These are phyloP conservation scores for Simmondsia chinensis DNA, from an alignment of 148 eudicot species.

Conservation along the genomic window DNA sequence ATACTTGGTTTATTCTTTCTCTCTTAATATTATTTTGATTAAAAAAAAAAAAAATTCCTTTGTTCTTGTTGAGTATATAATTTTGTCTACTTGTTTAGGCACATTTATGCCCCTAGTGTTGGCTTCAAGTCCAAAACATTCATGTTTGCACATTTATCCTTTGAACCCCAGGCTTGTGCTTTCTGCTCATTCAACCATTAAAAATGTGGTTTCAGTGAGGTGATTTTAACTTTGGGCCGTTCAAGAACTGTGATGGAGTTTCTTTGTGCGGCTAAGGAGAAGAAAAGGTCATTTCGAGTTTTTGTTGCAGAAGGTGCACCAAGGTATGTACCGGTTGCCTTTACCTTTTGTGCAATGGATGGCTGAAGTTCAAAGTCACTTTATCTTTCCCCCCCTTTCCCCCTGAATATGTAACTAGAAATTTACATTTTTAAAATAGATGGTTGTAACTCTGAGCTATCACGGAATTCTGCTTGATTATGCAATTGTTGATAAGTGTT, in stretches of 20 bases:
- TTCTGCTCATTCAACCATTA: conserved; percentile 9
- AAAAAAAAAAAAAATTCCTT: no score
- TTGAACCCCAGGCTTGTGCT: conserved; percentile 3
- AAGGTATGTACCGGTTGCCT: conserved; percentile 34
- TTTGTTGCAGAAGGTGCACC: conserved; percentile 99
- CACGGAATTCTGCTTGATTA: no score
- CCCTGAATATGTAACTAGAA: no score
- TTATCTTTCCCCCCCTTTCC: no score
- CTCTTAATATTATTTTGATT: no score
- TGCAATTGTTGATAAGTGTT: no score
- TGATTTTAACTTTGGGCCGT: conserved; percentile 88
- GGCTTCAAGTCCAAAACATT: background rate
- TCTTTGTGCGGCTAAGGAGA: conserved; percentile 97
- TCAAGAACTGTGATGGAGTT: conserved; percentile 92
- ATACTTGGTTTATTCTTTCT: no score
- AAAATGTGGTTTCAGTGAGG: conserved; percentile 65
- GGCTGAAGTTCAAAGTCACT: no score
- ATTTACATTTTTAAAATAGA: no score
- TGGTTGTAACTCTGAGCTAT: no score
- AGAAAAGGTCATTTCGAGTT: conserved; percentile 86
- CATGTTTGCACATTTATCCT: conserved; percentile 4
- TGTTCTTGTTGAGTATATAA: no score
- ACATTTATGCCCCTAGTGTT: background rate
- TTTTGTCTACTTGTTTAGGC: background rate
- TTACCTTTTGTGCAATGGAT: background rate